Evolutionary conservation across 768 basidiomycete genomes (phyloP), one percentile per base, ranked within the genome.

Genomic region (Sarcodon sp.): DNA sequence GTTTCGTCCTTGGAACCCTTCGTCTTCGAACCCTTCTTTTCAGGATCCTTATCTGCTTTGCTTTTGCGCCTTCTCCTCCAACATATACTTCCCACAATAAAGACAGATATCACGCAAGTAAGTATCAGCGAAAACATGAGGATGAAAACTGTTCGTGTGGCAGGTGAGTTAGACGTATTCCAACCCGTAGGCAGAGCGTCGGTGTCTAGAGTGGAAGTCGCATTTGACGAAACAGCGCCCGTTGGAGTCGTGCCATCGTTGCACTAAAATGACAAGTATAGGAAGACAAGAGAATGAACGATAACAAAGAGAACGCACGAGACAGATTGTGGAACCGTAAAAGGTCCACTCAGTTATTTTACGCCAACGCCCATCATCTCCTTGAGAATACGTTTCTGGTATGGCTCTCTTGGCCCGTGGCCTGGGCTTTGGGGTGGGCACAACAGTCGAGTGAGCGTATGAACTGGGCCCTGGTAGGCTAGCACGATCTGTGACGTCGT

Each of bases 251-350:
- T 52, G 56, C 50, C 50, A 53, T 49, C 54, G 44, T 31, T 53
- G 41, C 9, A n/a, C 58, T 50, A 35, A 57, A 6, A 61, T 45
- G 33, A 55, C 47, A 41, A 34, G 41, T 51, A 51, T 36, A 49
- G 53, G 46, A 15, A 43, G 18, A 46, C 49, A 37, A 51, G 12
- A 53, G 35, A 33, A n/a, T 21, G 9, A n/a, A 43, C 7, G 33
- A 16, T 5, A 38, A 43, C 49, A 37, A 39, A 39, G 45, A 21
- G 11, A 32, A 67, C 77, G 66, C 55, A 76, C 76, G n/a, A 65
- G 51, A 57, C 80, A 75, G 35, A 80, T 67, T 11, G 79, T 75
- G n/a, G 78, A 79, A n/a, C 85, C 84, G 54, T 80, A 84, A 35
- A 85, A 63, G 10, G 78, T 74, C 65, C 80, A 86, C 27, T 58